Conservation (phyloP, 345 rosid genomes). For the Ceriops zippeliana region DNA sequence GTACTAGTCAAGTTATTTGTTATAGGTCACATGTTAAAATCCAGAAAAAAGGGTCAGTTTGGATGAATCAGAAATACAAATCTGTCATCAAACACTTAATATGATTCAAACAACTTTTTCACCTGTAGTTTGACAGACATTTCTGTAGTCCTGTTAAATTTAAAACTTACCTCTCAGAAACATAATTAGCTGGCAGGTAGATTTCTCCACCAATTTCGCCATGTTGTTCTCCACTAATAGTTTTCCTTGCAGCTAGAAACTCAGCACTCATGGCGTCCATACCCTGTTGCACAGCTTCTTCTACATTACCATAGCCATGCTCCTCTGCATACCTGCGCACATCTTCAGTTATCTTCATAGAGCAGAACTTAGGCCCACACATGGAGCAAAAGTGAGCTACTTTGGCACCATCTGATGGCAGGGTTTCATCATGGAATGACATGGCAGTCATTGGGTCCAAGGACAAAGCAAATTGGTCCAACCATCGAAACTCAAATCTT, state of each 20-base stretch:
- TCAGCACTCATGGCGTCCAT: constrained; percentile 98
- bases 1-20: neutral
- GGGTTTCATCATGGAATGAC: constrained; percentile 97
- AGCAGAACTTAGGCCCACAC: constrained; percentile 99
- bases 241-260: constrained; percentile 83
- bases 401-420: constrained; percentile 97
- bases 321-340: constrained; percentile 93
- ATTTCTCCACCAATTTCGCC: constrained; percentile 98
- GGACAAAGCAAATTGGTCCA: constrained; percentile 97
- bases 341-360: constrained; percentile 99
- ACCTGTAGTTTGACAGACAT: neutral
- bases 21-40: neutral
- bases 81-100: neutral
- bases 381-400: constrained; percentile 98
- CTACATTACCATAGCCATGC: constrained; percentile 89
- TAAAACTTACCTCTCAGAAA: constrained; percentile 45
- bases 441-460: constrained; percentile 97
- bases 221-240: constrained; percentile 91
- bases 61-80: neutral
- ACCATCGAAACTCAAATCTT: constrained; percentile 94
- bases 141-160: too few relatives aligned
- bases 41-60: neutral
- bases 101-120: neutral
- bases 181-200: constrained; percentile 66
- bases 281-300: constrained; percentile 81